These are phyloP conservation scores for Cystobasidium tubakii DNA, from an alignment of 768 basidiomycete species.

Conservation along the genomic window DNA sequence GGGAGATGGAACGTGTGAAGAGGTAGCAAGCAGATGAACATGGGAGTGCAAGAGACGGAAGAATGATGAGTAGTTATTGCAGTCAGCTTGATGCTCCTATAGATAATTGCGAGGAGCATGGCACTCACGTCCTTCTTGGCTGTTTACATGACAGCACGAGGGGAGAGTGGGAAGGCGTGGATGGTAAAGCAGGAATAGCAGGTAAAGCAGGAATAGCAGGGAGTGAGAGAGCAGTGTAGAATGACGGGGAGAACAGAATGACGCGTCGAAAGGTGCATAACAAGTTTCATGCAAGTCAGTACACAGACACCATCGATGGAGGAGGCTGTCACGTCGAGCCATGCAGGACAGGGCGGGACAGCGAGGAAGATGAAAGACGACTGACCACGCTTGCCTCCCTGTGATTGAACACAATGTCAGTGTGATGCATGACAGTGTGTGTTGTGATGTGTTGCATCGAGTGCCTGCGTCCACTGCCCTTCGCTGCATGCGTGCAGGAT, in stretches of 20 bases:
- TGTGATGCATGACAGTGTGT: not conserved
- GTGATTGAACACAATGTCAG: not conserved
- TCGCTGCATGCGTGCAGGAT: not conserved
- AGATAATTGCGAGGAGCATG: not conserved
- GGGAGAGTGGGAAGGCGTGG: not conserved
- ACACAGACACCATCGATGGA: not conserved
- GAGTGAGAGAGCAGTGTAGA: not conserved
- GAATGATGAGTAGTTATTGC: not conserved
- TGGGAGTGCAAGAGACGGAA: not conserved
- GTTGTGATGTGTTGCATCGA: not conserved
- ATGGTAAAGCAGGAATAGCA: too few species aligned
- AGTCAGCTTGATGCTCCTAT: not conserved
- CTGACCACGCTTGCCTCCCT: constrained; percentile 6
- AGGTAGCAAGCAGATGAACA: not conserved
- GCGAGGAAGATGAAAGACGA: not conserved
- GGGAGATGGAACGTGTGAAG: not conserved
- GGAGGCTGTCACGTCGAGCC: too few species aligned
- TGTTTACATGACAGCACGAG: not conserved
- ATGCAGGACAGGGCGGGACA: not conserved
- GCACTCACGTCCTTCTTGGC: constrained; percentile 18
- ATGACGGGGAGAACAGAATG: not conserved
- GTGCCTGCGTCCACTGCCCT: not conserved
- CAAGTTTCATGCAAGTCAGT: not conserved
- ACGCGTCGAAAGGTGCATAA: not conserved
- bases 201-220: too few species aligned